These are phyloP conservation scores for Durio zibethinus DNA, from an alignment of 345 rosid species.

Conservation along the genomic window DNA sequence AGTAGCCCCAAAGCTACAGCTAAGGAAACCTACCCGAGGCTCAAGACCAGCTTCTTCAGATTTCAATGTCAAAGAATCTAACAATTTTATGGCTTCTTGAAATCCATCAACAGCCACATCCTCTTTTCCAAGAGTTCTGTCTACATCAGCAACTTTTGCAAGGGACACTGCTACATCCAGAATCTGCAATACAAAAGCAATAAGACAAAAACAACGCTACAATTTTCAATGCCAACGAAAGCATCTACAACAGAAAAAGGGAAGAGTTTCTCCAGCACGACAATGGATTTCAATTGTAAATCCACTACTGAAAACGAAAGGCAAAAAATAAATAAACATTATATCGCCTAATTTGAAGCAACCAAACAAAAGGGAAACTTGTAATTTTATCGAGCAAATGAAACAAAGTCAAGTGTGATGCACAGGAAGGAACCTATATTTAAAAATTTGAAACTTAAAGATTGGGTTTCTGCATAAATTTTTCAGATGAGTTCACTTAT, in stretches of 20 bases:
- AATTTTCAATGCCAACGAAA: background rate
- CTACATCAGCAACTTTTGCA: constrained; percentile 93
- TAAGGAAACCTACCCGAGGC: constrained; percentile 54
- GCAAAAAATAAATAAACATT: background rate
- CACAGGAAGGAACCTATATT: background rate
- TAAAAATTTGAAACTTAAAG: background rate
- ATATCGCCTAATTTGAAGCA: background rate
- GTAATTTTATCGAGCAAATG: background rate
- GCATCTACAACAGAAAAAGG: background rate
- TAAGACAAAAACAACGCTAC: background rate
- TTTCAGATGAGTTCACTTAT: background rate
- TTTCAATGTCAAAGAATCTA: constrained; percentile 68
- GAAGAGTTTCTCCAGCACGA: background rate
- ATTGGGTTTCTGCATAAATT: background rate
- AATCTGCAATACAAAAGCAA: constrained; percentile 30
- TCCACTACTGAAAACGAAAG: background rate
- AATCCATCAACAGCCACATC: constrained; percentile 65
- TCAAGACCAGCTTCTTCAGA: constrained; percentile 66
- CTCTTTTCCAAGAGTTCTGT: constrained; percentile 66
- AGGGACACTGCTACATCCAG: constrained; percentile 84
- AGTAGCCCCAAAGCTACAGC: background rate
- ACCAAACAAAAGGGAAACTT: background rate
- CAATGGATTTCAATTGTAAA: background rate
- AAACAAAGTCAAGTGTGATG: background rate
- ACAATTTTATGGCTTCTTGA: constrained; percentile 69